A percentile compares a stretch with the other conserved stretches of the same genome.
These are phyloP conservation scores for Adansonia gregorii DNA, from an alignment of 441 rosid species.

Conservation along the genomic window DNA sequence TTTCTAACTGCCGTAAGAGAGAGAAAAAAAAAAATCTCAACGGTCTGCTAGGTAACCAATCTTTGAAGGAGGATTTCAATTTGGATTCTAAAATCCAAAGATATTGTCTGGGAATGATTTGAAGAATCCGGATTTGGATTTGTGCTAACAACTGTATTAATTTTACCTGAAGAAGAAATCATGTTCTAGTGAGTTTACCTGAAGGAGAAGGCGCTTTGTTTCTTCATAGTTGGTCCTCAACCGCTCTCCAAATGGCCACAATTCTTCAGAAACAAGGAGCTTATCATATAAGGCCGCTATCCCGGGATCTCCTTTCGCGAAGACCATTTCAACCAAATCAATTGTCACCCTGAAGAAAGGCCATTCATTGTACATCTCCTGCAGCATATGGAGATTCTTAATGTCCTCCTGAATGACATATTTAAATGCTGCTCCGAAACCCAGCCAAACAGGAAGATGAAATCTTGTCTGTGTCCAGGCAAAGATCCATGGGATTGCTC, in stretches of 20 bases:
- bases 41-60: no score
- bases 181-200: neutral
- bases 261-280: slow-evolving; percentile 4
- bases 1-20: no score
- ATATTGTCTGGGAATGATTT: no score
- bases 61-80: no score
- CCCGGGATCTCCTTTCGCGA: slow-evolving; percentile 6
- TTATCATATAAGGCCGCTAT: neutral
- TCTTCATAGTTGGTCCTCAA: slow-evolving; percentile 3
- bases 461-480: slow-evolving; percentile 9
- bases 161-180: neutral
- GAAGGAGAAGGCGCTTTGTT: neutral
- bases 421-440: neutral
- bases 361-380: slow-evolving; percentile 6
- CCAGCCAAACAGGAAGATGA: slow-evolving; percentile 8
- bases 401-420: neutral
- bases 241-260: neutral
- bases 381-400: slow-evolving; percentile 8
- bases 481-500: slow-evolving; percentile 6
- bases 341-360: slow-evolving; percentile 14
- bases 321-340: slow-evolving; percentile 6
- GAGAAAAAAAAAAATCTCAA: no score
- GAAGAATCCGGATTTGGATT: no score
- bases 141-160: no score
- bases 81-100: no score